A percentile compares a stretch with the other conserved stretches of the same genome.
Evolutionary conservation across 75 land plant species (phyloP).

Genomic region (Selaginella moellendorffii): DNA sequence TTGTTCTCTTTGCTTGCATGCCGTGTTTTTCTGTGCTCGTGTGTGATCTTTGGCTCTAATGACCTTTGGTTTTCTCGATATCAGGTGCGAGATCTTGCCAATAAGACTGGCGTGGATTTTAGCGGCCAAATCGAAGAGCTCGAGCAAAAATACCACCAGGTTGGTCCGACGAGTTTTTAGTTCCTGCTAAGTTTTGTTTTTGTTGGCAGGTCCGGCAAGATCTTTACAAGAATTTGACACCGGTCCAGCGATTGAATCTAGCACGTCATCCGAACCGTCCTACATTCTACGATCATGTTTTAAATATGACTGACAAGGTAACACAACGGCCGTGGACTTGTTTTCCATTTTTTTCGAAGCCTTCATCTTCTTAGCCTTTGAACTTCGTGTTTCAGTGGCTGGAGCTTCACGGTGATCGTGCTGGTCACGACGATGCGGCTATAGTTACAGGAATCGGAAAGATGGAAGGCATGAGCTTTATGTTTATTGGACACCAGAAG

Average conservation of each 20-base stretch:
- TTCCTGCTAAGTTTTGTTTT: slow-evolving; percentile 1
- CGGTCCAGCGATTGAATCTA: slow-evolving; percentile 65
- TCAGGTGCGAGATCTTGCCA: slow-evolving; percentile 59
- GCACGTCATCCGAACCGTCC: slow-evolving; percentile 96
- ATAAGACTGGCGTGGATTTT: slow-evolving; percentile 76
- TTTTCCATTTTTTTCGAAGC: too few relatives aligned
- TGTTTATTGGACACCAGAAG: slow-evolving; percentile 93
- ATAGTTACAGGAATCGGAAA: slow-evolving; percentile 76
- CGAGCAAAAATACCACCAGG: slow-evolving; percentile 70
- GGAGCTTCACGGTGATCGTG: slow-evolving; percentile 91
- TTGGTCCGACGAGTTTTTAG: too few relatives aligned
- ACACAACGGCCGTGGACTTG: too few relatives aligned
- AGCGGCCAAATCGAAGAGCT: slow-evolving; percentile 42
- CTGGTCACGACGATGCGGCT: slow-evolving; percentile 90
- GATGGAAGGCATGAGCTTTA: slow-evolving; percentile 65
- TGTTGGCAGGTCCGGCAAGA: slow-evolving; percentile 44
- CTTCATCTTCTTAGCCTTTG: too few relatives aligned
- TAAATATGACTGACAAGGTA: slow-evolving; percentile 88
- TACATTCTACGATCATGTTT: slow-evolving; percentile 77
- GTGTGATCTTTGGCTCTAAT: too few relatives aligned
- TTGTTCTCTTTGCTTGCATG: background rate
- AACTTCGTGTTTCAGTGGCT: too few relatives aligned
- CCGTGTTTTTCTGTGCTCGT: background rate
- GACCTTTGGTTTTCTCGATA: background rate
- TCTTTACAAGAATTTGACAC: slow-evolving; percentile 52